Conservation (phyloP, 2,329 filamentous ascomycete genomes). For the Colletotrichum tofieldiae region DNA sequence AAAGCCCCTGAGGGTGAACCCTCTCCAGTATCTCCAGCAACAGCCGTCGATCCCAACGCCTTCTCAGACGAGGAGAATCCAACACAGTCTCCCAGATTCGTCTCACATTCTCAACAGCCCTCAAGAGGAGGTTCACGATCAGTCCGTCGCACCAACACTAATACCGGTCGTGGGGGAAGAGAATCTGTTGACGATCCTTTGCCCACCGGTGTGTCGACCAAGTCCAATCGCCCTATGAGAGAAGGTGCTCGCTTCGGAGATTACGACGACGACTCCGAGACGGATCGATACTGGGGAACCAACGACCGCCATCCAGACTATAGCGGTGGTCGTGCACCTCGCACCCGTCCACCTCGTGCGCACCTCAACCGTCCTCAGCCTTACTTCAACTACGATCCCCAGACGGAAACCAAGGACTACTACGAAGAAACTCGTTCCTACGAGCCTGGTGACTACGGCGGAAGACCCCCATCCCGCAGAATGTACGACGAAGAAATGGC, state of each 20-base stretch:
- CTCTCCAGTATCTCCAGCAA: conserved; percentile 41
- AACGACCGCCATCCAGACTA: conserved; percentile 36
- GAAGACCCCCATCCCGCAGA: conserved; percentile 36
- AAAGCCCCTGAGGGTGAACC: conserved; percentile 37
- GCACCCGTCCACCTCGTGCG: conserved; percentile 37
- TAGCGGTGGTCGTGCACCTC: conserved; percentile 36
- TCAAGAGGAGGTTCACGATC: conserved; percentile 37
- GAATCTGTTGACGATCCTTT: conserved; percentile 27
- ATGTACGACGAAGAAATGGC: conserved; percentile 43
- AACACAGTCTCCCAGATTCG: background rate
- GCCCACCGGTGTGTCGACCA: conserved; percentile 18
- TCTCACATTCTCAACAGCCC: conserved; percentile 20
- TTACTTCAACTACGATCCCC: conserved; percentile 37
- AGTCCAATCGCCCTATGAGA: conserved; percentile 30
- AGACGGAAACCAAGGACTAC: conserved; percentile 32
- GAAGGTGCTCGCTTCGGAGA: conserved; percentile 37
- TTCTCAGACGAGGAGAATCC: conserved; percentile 38
- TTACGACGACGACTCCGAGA: conserved; percentile 39
- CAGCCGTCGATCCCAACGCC: conserved; percentile 39
- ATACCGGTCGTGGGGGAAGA: background rate
- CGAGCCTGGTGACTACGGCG: conserved; percentile 35
- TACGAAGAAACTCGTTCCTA: conserved; percentile 40
- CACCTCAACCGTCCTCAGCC: conserved; percentile 41
- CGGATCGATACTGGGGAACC: conserved; percentile 38
- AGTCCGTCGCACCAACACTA: conserved; percentile 11